Percentiles rank a stretch among this genome's conserved stretches.
phyloP scores from a whole-genome alignment of 2,329 filamentous ascomycete species.

The Hypoxylon sp. region DNA sequence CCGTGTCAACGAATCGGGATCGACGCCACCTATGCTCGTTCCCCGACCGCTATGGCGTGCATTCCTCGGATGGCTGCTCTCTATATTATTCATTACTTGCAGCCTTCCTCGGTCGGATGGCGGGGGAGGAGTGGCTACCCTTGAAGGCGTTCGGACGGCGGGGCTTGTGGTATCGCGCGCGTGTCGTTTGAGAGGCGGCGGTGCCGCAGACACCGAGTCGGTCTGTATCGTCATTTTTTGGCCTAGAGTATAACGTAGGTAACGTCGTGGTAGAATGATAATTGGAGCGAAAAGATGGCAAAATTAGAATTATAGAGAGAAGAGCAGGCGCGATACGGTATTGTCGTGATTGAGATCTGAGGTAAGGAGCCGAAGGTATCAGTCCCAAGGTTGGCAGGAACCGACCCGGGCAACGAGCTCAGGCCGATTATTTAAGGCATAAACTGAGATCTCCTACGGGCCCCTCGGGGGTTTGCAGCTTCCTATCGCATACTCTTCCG shows the following conservation, averaged over 20 bases:
- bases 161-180: conserved; percentile 56
- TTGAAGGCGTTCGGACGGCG: conserved; percentile 55
- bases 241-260: conserved; percentile 18
- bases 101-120: conserved; percentile 61
- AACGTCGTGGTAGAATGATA: conserved; percentile 18
- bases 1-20: conserved; percentile 65
- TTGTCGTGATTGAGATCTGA: conserved; percentile 17
- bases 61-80: conserved; percentile 55
- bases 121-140: conserved; percentile 62
- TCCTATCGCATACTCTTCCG: conserved; percentile 49
- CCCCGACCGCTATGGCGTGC: conserved; percentile 56
- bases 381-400: conserved; percentile 12
- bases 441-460: conserved; percentile 34
- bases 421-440: background rate
- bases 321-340: background rate
- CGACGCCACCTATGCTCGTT: conserved; percentile 58
- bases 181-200: conserved; percentile 53
- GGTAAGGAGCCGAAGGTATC: background rate
- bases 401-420: background rate
- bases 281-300: background rate
- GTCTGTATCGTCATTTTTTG: conserved; percentile 56
- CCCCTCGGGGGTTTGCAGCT: conserved; percentile 31
- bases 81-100: conserved; percentile 60
- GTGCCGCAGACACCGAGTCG: conserved; percentile 49
- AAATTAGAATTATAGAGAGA: background rate